Evolutionary conservation across 1,139 yeast species (phyloP), one percentile per base, ranked within the genome.

Genomic region (Sugiyamaella pinicola): DNA sequence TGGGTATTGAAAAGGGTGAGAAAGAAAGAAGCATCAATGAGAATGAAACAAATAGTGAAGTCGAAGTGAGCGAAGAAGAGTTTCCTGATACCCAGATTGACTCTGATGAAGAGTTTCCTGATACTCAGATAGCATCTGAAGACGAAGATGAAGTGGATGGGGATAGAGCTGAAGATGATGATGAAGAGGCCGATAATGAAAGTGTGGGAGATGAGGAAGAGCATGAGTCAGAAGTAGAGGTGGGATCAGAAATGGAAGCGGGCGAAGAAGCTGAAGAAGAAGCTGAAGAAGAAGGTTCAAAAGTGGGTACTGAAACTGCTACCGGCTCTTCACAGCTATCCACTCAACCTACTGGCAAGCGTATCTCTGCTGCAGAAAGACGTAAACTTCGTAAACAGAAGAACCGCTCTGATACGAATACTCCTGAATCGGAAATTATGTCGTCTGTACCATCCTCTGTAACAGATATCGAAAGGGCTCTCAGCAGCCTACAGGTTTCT

Each of bases 11-110:
- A 9, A 46, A 51, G 40, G 40, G 52, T 8, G 47, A 8, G 10
- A 2, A 6, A 7, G 51, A 33, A 12, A 61, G 53, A n/a, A 79
- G 70, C 15, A 15, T 9, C 13, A 61, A 51, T 9, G 60, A 58
- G 10, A 56, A 52, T 35, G 13, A 29, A 29, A n/a, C 34, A 4
- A 61, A 53, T 5, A 63, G 62, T 44, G 64, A 55, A 34, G 54
- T 61, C 12, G 65, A 57, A 22, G 61, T 50, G 22, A 41, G 37
- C 39, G 63, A 54, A n/a, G 65, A 63, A 34, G 62, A 67, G 42
- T 58, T 59, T 40, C 62, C 64, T 1, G 63, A 62, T 33, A 55
- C 59, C 19, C 58, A 53, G 44, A 50, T 57, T n/a, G 64, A 58
- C 26, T 64, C 62, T 4, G 58, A 58, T 24, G 64, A 55, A 18